Conservation (phyloP, 441 rosid genomes). For the Croton laevigatus region DNA sequence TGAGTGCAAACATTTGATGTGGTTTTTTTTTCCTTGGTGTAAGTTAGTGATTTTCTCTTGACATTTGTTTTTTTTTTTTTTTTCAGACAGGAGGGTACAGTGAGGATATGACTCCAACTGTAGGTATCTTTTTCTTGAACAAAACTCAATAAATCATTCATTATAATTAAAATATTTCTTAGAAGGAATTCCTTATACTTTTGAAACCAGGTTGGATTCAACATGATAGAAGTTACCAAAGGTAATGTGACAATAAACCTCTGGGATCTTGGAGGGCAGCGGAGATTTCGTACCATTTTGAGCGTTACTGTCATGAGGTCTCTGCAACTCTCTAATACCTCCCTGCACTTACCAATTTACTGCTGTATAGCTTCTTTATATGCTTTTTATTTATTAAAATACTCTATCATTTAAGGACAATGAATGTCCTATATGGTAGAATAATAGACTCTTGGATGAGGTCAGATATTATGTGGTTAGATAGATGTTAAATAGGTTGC, state of each 20-base stretch:
- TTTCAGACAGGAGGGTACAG: slow-evolving; percentile 87
- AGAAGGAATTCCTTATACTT: too few species aligned
- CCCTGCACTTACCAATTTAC: slow-evolving; percentile 9
- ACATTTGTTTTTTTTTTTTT: too few species aligned
- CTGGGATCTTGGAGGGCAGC: slow-evolving; percentile 99
- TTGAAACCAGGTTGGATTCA: slow-evolving; percentile 93
- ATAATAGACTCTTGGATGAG: background rate
- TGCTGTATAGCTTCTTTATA: background rate
- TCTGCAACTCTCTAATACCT: slow-evolving; percentile 71
- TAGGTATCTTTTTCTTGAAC: too few species aligned
- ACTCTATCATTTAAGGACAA: background rate
- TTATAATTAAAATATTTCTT: too few species aligned
- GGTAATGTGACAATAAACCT: slow-evolving; percentile 93
- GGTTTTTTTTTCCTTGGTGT: background rate
- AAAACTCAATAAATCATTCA: too few species aligned
- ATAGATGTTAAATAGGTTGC: too few species aligned
- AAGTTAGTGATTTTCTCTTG: too few species aligned
- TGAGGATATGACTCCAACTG: slow-evolving; percentile 99
- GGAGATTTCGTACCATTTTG: slow-evolving; percentile 96
- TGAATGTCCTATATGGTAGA: background rate
- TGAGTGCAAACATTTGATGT: slow-evolving; percentile 23
- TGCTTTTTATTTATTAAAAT: background rate
- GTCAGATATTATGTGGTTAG: too few species aligned
- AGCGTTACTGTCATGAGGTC: slow-evolving; percentile 75
- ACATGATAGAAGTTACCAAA: slow-evolving; percentile 92